Evolutionary conservation across 2,329 filamentous ascomycete species (phyloP), one percentile per base, ranked within the genome.

Genomic region (Beauveria bassiana): DNA sequence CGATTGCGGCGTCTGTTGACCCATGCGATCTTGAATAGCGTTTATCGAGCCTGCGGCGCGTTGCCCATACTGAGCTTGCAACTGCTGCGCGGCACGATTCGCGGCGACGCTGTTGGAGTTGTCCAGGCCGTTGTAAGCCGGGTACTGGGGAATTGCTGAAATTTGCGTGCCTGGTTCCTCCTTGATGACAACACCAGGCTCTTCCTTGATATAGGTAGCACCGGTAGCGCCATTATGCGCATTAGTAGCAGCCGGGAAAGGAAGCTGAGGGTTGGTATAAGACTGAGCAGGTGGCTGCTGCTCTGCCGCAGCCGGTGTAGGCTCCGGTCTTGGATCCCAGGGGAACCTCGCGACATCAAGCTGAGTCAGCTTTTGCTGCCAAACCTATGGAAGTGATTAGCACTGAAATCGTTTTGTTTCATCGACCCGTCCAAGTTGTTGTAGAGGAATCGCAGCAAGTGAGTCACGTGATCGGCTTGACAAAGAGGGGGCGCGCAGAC

Each of bases 321-420:
- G 82, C 58, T 89, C 87, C 55, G 89, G 88, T 71, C 89, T 87
- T 49, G 95, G 93, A 72, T 99, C 95, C 95, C 95, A 99, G 12
- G 95, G 93, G 73, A 98, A 97, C 62, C 85, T 80, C 63, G 95
- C 95, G 64, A 98, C 88, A 66, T 89, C 86, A 66, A 96, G 86
- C 67, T 86, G 86, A 1, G 93, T 89, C 42, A 99, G 82, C 76
- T 96, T 97, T 69, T 87, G 82, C 80, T 98, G 93, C 95, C 95
- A 99, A 77, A 88, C 90, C 93, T 98, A 69, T 52, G 60, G 47
- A 65, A 63, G 61, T 59, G 58, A 24, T 58, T 54, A 59, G 58
- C 20, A 20, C 24, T 22, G 43, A 24, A 14, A 58, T 43, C 40
- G 14, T 24, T 40, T 10, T 52, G 28, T 7, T 28, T 52, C n/a